Percentiles rank a stretch among this genome's conserved stretches.
Evolutionary conservation across 441 rosid species (phyloP).

Genomic region (Cnidoscolus chayamansa): DNA sequence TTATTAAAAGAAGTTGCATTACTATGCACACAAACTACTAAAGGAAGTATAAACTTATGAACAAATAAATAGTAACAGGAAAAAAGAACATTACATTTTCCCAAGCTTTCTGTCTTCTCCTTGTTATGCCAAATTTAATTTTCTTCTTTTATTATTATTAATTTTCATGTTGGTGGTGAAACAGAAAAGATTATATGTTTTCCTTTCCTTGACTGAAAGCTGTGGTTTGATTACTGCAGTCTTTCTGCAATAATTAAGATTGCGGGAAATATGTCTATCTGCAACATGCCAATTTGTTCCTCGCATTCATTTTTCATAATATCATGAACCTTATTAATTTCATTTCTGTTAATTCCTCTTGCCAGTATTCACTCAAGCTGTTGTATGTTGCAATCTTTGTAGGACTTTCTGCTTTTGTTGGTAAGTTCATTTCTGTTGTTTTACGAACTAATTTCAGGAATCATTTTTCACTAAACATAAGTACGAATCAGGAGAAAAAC

Average conservation of each 20-base stretch:
- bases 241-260: too few relatives aligned
- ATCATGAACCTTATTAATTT: not conserved
- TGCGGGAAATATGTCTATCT: too few relatives aligned
- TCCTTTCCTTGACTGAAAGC: too few relatives aligned
- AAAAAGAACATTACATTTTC: not conserved
- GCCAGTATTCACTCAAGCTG: constrained; percentile 57
- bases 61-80: not conserved
- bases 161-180: too few relatives aligned
- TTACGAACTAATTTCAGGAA: not conserved
- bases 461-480: too few relatives aligned
- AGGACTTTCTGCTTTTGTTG: constrained; percentile 58
- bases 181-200: too few relatives aligned
- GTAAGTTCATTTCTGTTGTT: constrained; percentile 30
- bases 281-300: too few relatives aligned
- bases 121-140: too few relatives aligned
- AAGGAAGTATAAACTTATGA: not conserved
- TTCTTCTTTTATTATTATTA: too few relatives aligned
- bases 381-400: constrained; percentile 59
- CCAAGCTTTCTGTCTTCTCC: not conserved
- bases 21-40: not conserved
- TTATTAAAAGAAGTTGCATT: not conserved
- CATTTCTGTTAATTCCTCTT: constrained; percentile 19
- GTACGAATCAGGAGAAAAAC: not conserved
- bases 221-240: too few relatives aligned
- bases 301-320: not conserved